Evolutionary conservation across 225 moss, liverwort and hornwort genomes (phyloP), one percentile per base, ranked within the genome.

Genomic region (Rhytidiadelphus loreus): DNA sequence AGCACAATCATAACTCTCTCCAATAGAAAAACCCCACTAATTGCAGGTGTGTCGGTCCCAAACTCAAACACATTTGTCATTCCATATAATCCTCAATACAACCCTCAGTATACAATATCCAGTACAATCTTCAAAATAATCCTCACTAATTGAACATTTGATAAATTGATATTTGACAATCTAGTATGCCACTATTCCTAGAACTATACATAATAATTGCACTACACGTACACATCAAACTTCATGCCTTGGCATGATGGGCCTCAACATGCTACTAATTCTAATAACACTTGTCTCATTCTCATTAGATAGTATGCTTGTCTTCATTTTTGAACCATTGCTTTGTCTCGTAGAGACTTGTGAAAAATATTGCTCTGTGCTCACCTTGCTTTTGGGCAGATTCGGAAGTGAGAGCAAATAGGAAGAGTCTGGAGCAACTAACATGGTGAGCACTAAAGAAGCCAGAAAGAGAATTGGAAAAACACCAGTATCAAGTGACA

Each of bases 351-450:
- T 43, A 32, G 5, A 56, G 69, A 57, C 56, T 39, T 64, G 37
- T 17, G 74, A 74, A 57, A 46, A 59, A 16, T 17, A 85, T 29
- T 66, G 50, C 75, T 85, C 32, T 43, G 7, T 50, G 75, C 73
- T 90, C 90, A 95, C 94, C 93, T 92, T 95, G 80, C 94, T 90
- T 88, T 93, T 95, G 16, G 93, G 92, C 65, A 95, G 88, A 88
- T 87, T 92, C 60, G 94, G 93, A 89, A 93, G 92, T 63, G 94
- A 93, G 85, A 95, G 91, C 87, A 95, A 88, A 88, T 95, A 93
- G n/a, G 94, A 95, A 25, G 94, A 95, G 41, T 93, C 94, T 70
- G 91, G 94, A 88, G 94, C 94, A 35, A 93, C 93, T 87, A 95
- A 80, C 93, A 95, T 95, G 60, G 94, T 95, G 70, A 95, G 93